phyloP scores from a whole-genome alignment of 2,329 filamentous ascomycete genomes.

The Sclerotinia sclerotiorum region DNA sequence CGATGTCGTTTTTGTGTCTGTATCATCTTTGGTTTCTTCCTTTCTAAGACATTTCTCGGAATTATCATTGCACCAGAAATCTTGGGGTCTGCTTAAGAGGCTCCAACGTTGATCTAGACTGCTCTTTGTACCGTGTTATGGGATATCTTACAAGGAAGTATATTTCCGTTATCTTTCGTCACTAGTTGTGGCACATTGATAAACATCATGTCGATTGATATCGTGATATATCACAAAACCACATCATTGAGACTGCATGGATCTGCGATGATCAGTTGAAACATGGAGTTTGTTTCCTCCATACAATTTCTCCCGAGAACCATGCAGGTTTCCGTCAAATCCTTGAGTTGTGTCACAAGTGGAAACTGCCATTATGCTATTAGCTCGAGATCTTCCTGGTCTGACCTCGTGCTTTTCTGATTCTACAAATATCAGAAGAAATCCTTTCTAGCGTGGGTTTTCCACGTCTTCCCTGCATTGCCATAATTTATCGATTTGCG shows the following conservation, averaged over 20 bases:
- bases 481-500: not conserved
- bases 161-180: not conserved
- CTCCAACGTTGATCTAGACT: not conserved
- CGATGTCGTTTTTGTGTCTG: not conserved
- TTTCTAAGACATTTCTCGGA: not conserved
- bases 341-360: not conserved
- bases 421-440: not conserved
- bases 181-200: not conserved
- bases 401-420: not conserved
- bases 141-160: not conserved
- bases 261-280: not conserved
- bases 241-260: not conserved
- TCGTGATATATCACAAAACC: not conserved
- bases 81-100: no score
- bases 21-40: not conserved
- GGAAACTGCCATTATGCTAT: not conserved
- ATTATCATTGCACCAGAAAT: not conserved
- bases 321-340: not conserved
- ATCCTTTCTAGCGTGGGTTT: not conserved
- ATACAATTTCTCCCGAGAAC: not conserved
- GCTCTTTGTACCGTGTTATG: not conserved
- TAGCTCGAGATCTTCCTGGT: not conserved
- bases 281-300: not conserved
- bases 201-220: not conserved
- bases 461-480: accelerated